These are phyloP conservation scores for Erysiphe pulchra DNA, from an alignment of 2,329 filamentous ascomycete genomes.

Conservation along the genomic window DNA sequence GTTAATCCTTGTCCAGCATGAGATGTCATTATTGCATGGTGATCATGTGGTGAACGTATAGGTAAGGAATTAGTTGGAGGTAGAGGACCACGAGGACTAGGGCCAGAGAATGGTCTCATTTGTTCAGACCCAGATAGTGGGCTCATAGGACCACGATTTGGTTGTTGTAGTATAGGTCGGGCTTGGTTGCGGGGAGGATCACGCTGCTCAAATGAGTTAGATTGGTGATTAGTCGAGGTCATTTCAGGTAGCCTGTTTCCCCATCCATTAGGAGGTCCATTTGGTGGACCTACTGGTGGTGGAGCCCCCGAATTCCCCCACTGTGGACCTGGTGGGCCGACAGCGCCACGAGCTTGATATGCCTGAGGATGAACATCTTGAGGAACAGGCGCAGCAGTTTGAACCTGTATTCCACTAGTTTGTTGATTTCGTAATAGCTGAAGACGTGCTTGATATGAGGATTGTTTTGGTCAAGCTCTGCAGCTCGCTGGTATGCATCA, in stretches of 20 bases:
- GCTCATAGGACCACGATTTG: slow-evolving; percentile 34
- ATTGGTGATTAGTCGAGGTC: slow-evolving; percentile 45
- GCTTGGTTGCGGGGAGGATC: slow-evolving; percentile 40
- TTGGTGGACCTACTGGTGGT: slow-evolving; percentile 22
- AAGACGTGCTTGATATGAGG: slow-evolving; percentile 84
- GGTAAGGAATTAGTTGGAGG: slow-evolving; percentile 28
- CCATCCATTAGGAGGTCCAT: slow-evolving; percentile 22
- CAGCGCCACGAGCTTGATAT: slow-evolving; percentile 62
- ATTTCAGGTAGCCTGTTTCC: slow-evolving; percentile 52
- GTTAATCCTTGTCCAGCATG: slow-evolving; percentile 11
- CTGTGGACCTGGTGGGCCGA: slow-evolving; percentile 63
- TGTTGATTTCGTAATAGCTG: slow-evolving; percentile 69
- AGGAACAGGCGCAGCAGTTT: slow-evolving; percentile 58
- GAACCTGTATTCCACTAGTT: slow-evolving; percentile 42
- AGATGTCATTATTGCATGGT: slow-evolving; percentile 11
- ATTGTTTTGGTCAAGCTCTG: slow-evolving; percentile 78
- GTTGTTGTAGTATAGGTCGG: slow-evolving; percentile 35
- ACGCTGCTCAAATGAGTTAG: slow-evolving; percentile 61
- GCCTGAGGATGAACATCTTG: slow-evolving; percentile 91
- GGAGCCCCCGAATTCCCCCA: slow-evolving; percentile 61
- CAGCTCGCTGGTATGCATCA: slow-evolving; percentile 83
- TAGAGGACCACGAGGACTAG: slow-evolving; percentile 28
- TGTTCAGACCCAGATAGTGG: slow-evolving; percentile 43
- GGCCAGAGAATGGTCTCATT: slow-evolving; percentile 41
- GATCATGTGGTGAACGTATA: slow-evolving; percentile 24